phyloP scores from a whole-genome alignment of 345 rosid species.

The Reutealis trisperma region DNA sequence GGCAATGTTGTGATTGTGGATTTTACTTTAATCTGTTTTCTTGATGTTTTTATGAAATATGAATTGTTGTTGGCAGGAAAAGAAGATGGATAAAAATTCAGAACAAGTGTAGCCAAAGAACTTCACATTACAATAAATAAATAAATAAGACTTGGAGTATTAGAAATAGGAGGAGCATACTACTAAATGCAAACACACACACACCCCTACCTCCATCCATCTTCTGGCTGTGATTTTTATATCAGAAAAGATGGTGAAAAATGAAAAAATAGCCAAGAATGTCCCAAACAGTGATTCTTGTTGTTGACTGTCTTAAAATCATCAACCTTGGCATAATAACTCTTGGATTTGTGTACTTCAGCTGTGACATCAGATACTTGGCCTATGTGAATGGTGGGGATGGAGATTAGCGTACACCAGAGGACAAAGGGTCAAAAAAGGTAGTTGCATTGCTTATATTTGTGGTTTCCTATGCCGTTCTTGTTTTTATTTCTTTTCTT shows the following conservation, averaged over 20 bases:
- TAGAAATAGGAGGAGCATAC: background rate
- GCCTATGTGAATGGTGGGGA: slow-evolving; percentile 7
- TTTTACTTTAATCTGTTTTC: background rate
- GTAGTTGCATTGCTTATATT: background rate
- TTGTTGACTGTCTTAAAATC: background rate
- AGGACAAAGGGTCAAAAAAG: slow-evolving; percentile 3
- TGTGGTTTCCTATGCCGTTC: background rate
- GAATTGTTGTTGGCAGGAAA: background rate
- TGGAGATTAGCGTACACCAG: background rate
- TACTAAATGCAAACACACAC: no score
- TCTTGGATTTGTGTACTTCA: background rate
- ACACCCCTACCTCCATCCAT: background rate
- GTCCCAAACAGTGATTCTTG: background rate
- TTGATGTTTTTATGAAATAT: background rate
- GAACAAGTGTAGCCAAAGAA: background rate
- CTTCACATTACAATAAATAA: background rate
- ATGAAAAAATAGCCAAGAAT: background rate
- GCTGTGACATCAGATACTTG: slow-evolving; percentile 6
- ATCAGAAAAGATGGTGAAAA: background rate
- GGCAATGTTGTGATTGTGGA: background rate
- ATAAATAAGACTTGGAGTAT: background rate
- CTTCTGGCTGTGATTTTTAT: background rate
- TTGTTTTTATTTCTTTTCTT: background rate
- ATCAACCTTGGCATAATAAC: slow-evolving; percentile 3
- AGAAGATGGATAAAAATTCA: no score